Conservation (phyloP, 2,329 filamentous ascomycete genomes). For the Talaromyces albobiverticillius region DNA sequence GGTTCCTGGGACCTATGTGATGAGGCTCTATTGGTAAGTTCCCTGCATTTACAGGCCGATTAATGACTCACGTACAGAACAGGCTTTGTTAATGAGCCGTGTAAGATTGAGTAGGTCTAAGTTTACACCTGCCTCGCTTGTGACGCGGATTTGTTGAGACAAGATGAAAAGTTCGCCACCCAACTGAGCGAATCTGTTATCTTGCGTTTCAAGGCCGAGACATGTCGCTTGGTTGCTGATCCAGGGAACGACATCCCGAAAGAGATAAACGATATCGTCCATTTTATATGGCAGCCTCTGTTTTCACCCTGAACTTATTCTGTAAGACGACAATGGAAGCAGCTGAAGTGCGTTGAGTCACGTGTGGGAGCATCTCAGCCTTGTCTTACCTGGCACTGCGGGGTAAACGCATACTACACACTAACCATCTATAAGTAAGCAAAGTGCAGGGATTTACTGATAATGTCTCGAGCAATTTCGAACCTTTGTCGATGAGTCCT, state of each 20-base stretch:
- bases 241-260: constrained; percentile 2
- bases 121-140: neutral
- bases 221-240: neutral
- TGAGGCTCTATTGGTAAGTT: neutral
- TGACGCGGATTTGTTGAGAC: neutral
- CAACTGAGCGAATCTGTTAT: constrained; percentile 2
- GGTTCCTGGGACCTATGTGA: neutral
- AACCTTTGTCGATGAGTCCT: no score
- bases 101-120: neutral
- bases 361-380: neutral
- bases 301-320: no score
- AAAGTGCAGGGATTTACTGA: no score
- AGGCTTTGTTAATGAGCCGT: constrained; percentile 3
- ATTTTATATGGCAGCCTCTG: neutral
- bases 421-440: no score
- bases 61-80: neutral
- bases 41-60: neutral
- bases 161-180: constrained; percentile 5
- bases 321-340: neutral
- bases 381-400: no score
- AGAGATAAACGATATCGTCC: neutral
- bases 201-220: neutral
- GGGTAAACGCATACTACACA: no score
- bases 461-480: no score
- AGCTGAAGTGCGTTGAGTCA: neutral